These are phyloP conservation scores for Barnettozyma populi DNA, from an alignment of 805 yeast species.

Conservation along the genomic window DNA sequence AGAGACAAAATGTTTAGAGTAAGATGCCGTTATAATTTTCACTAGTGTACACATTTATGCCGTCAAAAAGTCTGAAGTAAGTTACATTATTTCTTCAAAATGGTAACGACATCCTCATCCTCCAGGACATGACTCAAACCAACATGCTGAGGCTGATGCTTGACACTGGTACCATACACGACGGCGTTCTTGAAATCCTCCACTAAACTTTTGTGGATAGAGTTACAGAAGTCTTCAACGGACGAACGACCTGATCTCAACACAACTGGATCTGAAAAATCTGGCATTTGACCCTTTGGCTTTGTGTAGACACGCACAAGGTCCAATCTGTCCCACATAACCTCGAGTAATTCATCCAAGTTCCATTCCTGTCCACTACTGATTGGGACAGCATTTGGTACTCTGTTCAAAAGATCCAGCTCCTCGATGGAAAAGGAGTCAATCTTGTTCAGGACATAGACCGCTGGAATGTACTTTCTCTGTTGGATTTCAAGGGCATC, in stretches of 20 bases:
- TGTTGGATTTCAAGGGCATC: constrained; percentile 88
- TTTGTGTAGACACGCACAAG: constrained; percentile 95
- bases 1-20: constrained; percentile 2
- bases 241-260: constrained; percentile 75
- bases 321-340: constrained; percentile 91
- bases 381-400: constrained; percentile 96
- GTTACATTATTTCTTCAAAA: constrained; percentile 59
- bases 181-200: constrained; percentile 91
- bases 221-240: constrained; percentile 94
- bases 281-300: constrained; percentile 93
- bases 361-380: constrained; percentile 97
- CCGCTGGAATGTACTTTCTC: constrained; percentile 92
- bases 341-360: constrained; percentile 85
- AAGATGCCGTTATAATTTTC: not conserved
- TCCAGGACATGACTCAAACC: constrained; percentile 78
- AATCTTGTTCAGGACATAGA: constrained; percentile 91
- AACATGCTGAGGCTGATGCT: constrained; percentile 96
- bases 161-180: constrained; percentile 90
- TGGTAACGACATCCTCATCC: constrained; percentile 97
- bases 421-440: constrained; percentile 94
- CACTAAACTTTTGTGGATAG: constrained; percentile 90
- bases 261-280: constrained; percentile 92
- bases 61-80: not conserved
- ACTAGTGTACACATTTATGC: not conserved
- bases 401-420: constrained; percentile 80